phyloP scores from a whole-genome alignment of 1,284 basidiomycete genomes.

The Exobasidium cylindrosporum region DNA sequence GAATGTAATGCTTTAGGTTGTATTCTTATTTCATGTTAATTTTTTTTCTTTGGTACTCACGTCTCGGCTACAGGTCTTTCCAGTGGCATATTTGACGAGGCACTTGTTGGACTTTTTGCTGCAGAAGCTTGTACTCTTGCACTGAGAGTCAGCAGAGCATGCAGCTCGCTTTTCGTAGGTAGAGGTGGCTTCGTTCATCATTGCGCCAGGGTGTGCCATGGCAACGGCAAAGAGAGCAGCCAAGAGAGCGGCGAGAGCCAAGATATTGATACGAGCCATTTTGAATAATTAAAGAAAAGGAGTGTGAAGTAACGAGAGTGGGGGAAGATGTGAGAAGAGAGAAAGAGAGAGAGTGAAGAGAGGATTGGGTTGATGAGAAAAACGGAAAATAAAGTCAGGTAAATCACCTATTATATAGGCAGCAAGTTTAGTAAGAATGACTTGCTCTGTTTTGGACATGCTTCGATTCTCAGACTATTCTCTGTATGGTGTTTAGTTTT shows the following conservation, averaged over 20 bases:
- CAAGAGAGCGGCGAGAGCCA: neutral
- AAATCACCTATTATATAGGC: neutral
- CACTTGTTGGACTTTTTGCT: neutral
- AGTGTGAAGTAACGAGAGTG: too few relatives aligned
- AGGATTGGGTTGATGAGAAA: neutral
- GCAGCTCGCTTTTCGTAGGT: neutral
- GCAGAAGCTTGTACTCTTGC: neutral
- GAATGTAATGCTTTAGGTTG: neutral
- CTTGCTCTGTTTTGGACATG: neutral
- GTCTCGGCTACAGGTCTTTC: neutral
- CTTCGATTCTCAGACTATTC: neutral
- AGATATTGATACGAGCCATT: neutral
- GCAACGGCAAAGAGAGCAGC: neutral
- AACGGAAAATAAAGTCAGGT: neutral
- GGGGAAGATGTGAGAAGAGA: neutral
- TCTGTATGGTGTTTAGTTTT: neutral
- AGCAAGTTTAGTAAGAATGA: neutral
- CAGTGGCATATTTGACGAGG: too few relatives aligned
- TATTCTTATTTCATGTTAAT: neutral
- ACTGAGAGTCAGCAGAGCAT: neutral
- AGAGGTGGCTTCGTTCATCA: neutral
- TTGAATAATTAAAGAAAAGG: too few relatives aligned
- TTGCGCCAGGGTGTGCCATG: neutral
- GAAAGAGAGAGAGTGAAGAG: neutral
- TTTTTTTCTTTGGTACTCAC: neutral